A percentile compares a stretch with the other conserved stretches of the same genome.
Evolutionary conservation across 2,329 filamentous ascomycete genomes (phyloP).

Genomic region (Metarhizium humberi): DNA sequence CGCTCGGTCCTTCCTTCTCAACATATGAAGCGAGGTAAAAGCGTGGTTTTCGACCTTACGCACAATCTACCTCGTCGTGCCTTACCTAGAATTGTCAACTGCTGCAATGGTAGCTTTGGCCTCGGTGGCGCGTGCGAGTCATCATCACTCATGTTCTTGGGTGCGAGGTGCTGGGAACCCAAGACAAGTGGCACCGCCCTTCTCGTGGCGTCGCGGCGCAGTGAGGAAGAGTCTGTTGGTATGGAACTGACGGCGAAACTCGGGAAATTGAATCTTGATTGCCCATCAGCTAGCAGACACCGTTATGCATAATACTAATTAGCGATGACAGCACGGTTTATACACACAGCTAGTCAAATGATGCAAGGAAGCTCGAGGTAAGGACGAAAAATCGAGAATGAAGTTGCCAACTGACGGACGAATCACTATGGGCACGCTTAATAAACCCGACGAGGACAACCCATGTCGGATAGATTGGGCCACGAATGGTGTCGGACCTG

Average conservation of each 20-base stretch:
- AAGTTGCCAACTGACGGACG: background rate
- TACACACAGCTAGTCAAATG: background rate
- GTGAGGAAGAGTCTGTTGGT: background rate
- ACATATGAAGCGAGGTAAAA: background rate
- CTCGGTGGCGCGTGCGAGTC: slow-evolving; percentile 10
- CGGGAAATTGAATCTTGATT: background rate
- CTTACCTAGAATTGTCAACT: slow-evolving; percentile 71
- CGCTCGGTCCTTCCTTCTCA: background rate
- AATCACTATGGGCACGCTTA: background rate
- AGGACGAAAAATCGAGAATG: background rate
- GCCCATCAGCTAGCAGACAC: background rate
- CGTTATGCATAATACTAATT: background rate
- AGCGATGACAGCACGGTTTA: background rate
- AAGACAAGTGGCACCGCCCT: background rate
- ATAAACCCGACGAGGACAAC: background rate
- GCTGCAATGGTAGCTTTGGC: slow-evolving; percentile 64
- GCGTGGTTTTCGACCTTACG: background rate
- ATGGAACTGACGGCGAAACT: background rate
- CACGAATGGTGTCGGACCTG: too few species aligned
- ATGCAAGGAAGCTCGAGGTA: background rate
- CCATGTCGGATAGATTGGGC: too few species aligned
- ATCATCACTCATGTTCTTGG: slow-evolving; percentile 4
- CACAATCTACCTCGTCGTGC: background rate
- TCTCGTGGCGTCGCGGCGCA: too few species aligned
- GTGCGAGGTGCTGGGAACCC: background rate